Percentiles rank a stretch among this genome's conserved stretches.
phyloP scores from a whole-genome alignment of 2,329 filamentous ascomycete species.

The Colletotrichum phormii region DNA sequence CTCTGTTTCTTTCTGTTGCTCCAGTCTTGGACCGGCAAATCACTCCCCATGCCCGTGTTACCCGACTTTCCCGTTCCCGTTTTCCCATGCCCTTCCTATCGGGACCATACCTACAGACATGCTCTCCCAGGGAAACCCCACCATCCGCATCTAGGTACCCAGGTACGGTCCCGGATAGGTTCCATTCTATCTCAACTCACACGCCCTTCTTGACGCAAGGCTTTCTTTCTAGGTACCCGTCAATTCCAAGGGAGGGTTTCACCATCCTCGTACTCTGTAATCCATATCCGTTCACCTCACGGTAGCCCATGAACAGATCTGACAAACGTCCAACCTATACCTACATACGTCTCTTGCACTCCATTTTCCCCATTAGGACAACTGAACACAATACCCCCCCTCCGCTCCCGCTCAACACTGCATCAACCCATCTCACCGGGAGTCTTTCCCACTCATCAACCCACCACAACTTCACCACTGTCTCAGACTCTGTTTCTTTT shows the following conservation, averaged over 20 bases:
- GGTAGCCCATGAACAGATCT: not conserved
- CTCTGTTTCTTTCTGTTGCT: not conserved
- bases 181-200: not conserved
- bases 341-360: not conserved
- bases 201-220: not conserved
- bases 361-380: not conserved
- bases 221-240: slow-evolving; percentile 12
- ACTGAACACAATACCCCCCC: not conserved
- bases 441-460: not conserved
- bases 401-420: not conserved
- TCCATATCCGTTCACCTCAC: not conserved
- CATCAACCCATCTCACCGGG: not conserved
- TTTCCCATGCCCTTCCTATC: not conserved
- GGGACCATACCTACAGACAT: not conserved
- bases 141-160: not conserved
- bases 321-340: not conserved
- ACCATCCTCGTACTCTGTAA: not conserved
- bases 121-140: not conserved
- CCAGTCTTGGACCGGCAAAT: not conserved
- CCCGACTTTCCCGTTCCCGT: not conserved
- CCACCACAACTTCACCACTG: not conserved
- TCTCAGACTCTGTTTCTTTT: not conserved
- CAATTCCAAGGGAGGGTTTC: not conserved
- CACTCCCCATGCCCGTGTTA: not conserved
- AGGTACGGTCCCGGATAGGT: too few species aligned